Evolutionary conservation across 2,329 filamentous ascomycete species (phyloP), one percentile per base, ranked within the genome.

Genomic region (Colletotrichum coccodes): DNA sequence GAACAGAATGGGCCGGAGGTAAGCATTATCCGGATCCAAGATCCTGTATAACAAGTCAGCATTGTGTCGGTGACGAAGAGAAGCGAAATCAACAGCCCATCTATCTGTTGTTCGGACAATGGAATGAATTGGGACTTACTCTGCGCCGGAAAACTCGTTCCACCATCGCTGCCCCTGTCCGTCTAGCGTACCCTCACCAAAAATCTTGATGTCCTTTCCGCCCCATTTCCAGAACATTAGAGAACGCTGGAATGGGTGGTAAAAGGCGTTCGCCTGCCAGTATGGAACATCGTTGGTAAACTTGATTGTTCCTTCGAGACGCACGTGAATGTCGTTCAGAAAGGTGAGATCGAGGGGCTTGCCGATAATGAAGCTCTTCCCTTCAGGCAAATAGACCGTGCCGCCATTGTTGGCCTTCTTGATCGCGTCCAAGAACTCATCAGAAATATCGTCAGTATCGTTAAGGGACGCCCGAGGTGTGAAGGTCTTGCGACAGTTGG

Each of bases 211-310:
- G 70, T 89, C 80, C 70, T 86, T 83, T 12, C 89, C 89, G 63
- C 88, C 88, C 88, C 88, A 91, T 58, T 89, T 86, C 85, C 87
- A 90, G 73, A 90, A 90, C 64, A 87, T 87, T 63, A 90, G 86
- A 3, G 84, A 88, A 70, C 84, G 81, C 71, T 84, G 80, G 72
- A 84, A 83, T 0, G 80, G 78, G 61, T 83, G 79, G 16, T 73
- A 73, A 73, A 79, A 83, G 42, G 81, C 77, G 63, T 82, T 77
- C 16, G 75, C 70, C 72, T 84, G 82, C 82, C 82, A 84, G 74
- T 81, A 83, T 5, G 77, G 71, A 4, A 81, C 82, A 64, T 84
- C 79, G 26, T 84, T 78, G 64, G 81, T 84, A 71, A 84, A 84
- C 70, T 76, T 74, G 56, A 89, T 81, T 73, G 88, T 86, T 34